Conservation (phyloP, 148 eudicot species). For the Nepenthes gracilis region DNA sequence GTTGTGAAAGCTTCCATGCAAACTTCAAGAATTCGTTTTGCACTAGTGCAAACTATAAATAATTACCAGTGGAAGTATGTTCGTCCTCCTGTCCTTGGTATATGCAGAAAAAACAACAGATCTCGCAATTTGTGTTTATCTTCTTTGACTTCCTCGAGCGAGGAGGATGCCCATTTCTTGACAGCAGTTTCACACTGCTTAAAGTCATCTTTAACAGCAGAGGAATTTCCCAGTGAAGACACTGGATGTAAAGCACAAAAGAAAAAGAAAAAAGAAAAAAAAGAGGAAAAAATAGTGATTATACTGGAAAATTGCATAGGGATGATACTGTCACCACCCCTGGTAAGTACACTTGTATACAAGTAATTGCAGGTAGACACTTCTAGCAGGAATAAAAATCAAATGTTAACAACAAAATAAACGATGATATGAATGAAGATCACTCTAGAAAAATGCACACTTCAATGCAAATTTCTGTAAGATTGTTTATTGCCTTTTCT, state of each 20-base stretch:
- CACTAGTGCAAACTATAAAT: neutral
- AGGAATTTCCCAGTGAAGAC: constrained; percentile 15
- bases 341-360: too few relatives aligned
- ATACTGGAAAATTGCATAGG: too few relatives aligned
- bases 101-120: constrained; percentile 79
- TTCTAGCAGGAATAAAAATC: too few relatives aligned
- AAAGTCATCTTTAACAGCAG: constrained; percentile 30
- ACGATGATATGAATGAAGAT: too few relatives aligned
- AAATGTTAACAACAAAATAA: too few relatives aligned
- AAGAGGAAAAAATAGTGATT: neutral
- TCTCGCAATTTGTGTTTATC: constrained; percentile 61
- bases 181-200: constrained; percentile 48
- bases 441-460: too few relatives aligned
- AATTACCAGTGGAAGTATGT: constrained; percentile 79
- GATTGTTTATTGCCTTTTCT: too few relatives aligned
- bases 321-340: too few relatives aligned
- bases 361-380: too few relatives aligned
- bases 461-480: too few relatives aligned
- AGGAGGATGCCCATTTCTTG: constrained; percentile 62
- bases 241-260: neutral
- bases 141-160: constrained; percentile 42
- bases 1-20: neutral
- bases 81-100: constrained; percentile 93
- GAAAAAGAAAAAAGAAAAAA: neutral
- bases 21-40: neutral